A percentile compares a stretch with the other conserved stretches of the same genome.
Conservation (phyloP, 2,329 filamentous ascomycete genomes). For the Didymella exigua region DNA sequence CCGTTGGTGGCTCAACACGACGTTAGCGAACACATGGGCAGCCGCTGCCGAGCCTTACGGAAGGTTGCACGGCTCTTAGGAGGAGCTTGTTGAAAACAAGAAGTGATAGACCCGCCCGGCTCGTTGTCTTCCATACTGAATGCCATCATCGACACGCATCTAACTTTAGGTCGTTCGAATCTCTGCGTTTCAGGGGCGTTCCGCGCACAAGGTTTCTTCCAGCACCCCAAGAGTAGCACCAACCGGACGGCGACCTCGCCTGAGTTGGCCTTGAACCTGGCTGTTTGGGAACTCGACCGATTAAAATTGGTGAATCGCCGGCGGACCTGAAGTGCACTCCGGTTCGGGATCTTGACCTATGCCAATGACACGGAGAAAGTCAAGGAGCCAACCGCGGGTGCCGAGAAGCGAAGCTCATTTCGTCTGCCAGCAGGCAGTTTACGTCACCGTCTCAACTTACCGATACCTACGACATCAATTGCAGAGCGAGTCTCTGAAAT, state of each 20-base stretch:
- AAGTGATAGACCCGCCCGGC: conserved; percentile 6
- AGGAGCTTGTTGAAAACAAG: conserved; percentile 18
- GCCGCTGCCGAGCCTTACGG: conserved; percentile 14
- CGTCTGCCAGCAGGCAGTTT: conserved; percentile 13
- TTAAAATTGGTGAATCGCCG: conserved; percentile 4
- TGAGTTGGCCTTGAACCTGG: background rate
- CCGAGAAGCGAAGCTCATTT: conserved; percentile 19
- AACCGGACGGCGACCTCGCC: conserved; percentile 17
- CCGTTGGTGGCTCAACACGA: conserved; percentile 17
- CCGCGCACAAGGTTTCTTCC: conserved; percentile 13
- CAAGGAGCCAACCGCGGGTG: conserved; percentile 16
- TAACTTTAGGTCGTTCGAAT: conserved; percentile 13
- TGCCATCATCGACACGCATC: conserved; percentile 12
- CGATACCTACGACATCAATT: conserved; percentile 3
- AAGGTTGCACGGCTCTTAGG: background rate
- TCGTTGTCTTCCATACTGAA: background rate
- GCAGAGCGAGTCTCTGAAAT: conserved; percentile 4
- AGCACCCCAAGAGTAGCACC: conserved; percentile 10
- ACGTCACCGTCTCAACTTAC: conserved; percentile 9
- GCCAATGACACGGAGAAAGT: conserved; percentile 4
- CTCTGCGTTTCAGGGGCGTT: conserved; percentile 11
- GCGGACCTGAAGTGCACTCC: background rate
- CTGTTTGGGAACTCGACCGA: conserved; percentile 3
- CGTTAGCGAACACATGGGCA: conserved; percentile 19
- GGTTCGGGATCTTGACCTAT: conserved; percentile 4